Conservation (phyloP, 1,139 yeast species). For the Yamadazyma atlantica region DNA sequence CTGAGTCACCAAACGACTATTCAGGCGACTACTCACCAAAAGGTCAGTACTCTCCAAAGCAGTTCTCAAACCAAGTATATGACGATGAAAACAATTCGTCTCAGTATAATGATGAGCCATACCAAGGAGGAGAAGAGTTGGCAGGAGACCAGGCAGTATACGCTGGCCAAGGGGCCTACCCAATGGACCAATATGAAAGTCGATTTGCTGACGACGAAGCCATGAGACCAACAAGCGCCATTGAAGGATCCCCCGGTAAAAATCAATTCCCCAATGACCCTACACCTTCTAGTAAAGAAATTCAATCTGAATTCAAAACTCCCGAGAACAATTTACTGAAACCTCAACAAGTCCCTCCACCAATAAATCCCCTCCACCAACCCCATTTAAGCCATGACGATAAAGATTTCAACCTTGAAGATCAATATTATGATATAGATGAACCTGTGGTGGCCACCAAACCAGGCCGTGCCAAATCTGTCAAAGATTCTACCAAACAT, state of each 20-base stretch:
- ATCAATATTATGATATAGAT: constrained; percentile 40
- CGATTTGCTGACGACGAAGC: constrained; percentile 1
- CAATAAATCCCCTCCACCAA: constrained; percentile 3
- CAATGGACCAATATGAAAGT: constrained; percentile 8
- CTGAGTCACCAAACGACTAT: too few relatives aligned
- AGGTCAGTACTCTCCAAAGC: constrained; percentile 1
- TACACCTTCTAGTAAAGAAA: too few relatives aligned
- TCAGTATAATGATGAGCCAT: constrained; percentile 8
- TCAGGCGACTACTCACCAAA: constrained; percentile 7
- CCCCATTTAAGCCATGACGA: constrained; percentile 5
- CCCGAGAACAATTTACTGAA: constrained; percentile 1
- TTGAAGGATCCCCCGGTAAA: too few relatives aligned
- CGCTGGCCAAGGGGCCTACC: too few relatives aligned
- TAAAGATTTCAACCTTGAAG: constrained; percentile 14
- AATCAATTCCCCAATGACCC: too few relatives aligned
- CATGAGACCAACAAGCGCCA: constrained; percentile 2
- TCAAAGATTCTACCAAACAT: constrained; percentile 31
- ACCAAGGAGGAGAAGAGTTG: too few relatives aligned
- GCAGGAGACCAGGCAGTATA: too few relatives aligned
- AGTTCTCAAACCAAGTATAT: constrained; percentile 7
- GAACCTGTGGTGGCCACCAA: constrained; percentile 32
- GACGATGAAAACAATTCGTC: constrained; percentile 18
- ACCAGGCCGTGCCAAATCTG: constrained; percentile 36
- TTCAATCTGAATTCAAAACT: neutral
- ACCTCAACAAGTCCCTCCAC: neutral